Evolutionary conservation across 2,329 filamentous ascomycete species (phyloP).

Genomic region (Zasmidium angulare): DNA sequence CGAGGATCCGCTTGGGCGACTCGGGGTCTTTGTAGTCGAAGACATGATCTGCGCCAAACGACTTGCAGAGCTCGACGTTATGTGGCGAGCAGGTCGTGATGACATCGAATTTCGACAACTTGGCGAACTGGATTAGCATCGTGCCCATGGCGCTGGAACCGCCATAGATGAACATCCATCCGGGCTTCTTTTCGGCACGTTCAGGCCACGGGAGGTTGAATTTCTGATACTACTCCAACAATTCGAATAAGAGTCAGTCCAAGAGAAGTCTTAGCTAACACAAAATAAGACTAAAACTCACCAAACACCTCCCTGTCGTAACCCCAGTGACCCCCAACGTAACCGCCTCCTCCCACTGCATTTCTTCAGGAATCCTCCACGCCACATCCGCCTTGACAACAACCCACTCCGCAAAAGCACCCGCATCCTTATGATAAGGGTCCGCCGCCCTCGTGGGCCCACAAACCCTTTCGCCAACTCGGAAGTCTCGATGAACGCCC

Average conservation of each 20-base stretch:
- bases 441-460: constrained; percentile 15
- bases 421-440: constrained; percentile 23
- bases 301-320: constrained; percentile 20
- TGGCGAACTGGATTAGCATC: constrained; percentile 50
- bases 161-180: constrained; percentile 23
- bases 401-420: constrained; percentile 8
- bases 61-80: constrained; percentile 46
- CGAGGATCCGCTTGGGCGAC: neutral
- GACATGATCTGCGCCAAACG: constrained; percentile 45
- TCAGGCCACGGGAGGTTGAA: constrained; percentile 4
- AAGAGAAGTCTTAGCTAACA: neutral
- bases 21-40: constrained; percentile 48
- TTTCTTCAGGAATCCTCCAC: constrained; percentile 17
- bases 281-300: neutral
- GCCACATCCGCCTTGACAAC: constrained; percentile 14
- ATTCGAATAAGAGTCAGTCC: too few relatives aligned
- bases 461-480: constrained; percentile 29
- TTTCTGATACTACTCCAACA: constrained; percentile 1
- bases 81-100: constrained; percentile 45
- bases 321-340: constrained; percentile 22
- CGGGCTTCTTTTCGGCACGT: constrained; percentile 1
- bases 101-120: constrained; percentile 38
- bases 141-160: constrained; percentile 50
- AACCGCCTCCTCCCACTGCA: constrained; percentile 20
- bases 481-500: constrained; percentile 26